Evolutionary conservation across 495 filamentous ascomycete genomes (phyloP).

Genomic region (Letharia columbiana): DNA sequence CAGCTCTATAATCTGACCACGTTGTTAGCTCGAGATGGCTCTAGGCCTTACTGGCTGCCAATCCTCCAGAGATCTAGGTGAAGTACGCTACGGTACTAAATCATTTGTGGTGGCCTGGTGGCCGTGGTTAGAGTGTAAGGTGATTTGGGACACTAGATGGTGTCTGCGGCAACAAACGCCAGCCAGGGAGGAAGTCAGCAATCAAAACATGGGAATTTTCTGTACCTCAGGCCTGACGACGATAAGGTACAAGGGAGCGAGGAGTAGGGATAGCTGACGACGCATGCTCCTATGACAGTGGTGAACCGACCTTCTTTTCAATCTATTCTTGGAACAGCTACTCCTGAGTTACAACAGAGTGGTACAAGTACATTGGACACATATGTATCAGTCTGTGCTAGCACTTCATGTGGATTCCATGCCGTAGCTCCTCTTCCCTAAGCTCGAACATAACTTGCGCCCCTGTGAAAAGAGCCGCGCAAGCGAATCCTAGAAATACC

Average conservation of each 20-base stretch:
- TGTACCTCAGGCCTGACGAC: neutral
- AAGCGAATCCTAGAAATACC: conserved; percentile 62
- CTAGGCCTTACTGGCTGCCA: too few relatives aligned
- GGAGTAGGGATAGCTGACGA: too few relatives aligned
- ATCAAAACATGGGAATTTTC: too few relatives aligned
- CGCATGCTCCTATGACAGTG: neutral
- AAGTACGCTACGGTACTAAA: too few relatives aligned
- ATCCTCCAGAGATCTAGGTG: too few relatives aligned
- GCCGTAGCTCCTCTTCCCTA: conserved; percentile 69
- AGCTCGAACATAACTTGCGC: conserved; percentile 96
- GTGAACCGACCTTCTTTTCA: neutral
- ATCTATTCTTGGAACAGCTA: neutral
- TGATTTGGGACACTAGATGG: too few relatives aligned
- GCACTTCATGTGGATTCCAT: conserved; percentile 80
- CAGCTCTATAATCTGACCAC: too few relatives aligned
- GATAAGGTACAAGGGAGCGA: neutral
- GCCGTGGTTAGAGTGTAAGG: too few relatives aligned
- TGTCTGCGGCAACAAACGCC: too few relatives aligned
- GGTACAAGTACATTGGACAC: neutral
- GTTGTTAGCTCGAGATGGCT: too few relatives aligned
- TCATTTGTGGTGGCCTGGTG: too few relatives aligned
- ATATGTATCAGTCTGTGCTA: conserved; percentile 31
- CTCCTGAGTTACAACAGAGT: neutral
- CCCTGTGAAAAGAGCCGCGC: conserved; percentile 67
- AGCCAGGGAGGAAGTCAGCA: too few relatives aligned